phyloP scores from a whole-genome alignment of 2,329 filamentous ascomycete genomes.

The Fusarium newnesense region DNA sequence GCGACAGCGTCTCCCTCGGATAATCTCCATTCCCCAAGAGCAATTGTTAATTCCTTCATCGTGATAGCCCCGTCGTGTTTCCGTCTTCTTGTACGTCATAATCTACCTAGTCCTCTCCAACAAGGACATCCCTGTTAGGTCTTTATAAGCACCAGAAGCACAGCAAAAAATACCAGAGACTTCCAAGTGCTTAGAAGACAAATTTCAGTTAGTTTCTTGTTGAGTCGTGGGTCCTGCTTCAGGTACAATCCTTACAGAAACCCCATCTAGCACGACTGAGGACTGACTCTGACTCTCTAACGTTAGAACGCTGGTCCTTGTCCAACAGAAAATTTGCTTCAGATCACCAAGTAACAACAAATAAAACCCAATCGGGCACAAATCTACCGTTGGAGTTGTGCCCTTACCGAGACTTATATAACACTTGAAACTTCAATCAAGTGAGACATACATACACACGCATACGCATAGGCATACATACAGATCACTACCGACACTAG shows the following conservation, averaged over 20 bases:
- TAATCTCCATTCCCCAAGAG: not conserved
- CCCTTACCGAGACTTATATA: not conserved
- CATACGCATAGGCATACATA: not conserved
- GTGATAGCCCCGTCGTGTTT: slow-evolving; percentile 13
- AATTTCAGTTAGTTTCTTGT: slow-evolving; percentile 1
- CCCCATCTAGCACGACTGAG: not conserved
- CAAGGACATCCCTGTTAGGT: slow-evolving; percentile 23
- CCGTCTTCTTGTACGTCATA: slow-evolving; percentile 29
- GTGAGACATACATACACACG: not conserved
- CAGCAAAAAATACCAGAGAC: not conserved
- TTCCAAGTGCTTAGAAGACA: not conserved
- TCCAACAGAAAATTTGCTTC: slow-evolving; percentile 1
- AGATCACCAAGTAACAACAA: slow-evolving; percentile 14
- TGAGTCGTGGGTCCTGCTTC: slow-evolving; percentile 11
- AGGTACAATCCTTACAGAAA: slow-evolving; percentile 11
- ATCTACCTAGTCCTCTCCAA: not conserved
- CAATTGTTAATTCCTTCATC: not conserved
- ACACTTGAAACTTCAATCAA: slow-evolving; percentile 9
- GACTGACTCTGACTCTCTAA: slow-evolving; percentile 10
- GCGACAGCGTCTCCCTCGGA: not conserved
- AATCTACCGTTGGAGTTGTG: not conserved
- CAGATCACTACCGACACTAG: not conserved
- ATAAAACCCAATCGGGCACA: slow-evolving; percentile 14
- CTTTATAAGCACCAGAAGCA: not conserved
- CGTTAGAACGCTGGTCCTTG: slow-evolving; percentile 23